Conservation (phyloP, 2,329 filamentous ascomycete species). For the Ploettnerulaceae sp. region DNA sequence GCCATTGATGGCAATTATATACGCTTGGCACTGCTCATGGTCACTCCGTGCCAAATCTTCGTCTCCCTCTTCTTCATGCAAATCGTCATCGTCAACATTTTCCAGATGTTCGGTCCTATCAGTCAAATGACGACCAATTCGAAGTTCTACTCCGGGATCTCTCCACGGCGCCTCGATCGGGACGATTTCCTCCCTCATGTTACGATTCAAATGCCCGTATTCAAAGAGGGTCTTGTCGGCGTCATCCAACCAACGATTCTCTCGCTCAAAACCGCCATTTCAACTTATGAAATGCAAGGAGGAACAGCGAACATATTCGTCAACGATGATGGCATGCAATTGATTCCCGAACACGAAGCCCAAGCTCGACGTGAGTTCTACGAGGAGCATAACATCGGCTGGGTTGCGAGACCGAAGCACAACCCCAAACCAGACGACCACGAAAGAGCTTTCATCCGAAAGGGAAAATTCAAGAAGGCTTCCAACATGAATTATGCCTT, state of each 20-base stretch:
- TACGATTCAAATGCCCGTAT: conserved; percentile 47
- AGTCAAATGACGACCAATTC: conserved; percentile 42
- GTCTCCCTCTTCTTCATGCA: conserved; percentile 48
- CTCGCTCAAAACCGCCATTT: conserved; percentile 52
- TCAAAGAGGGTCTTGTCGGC: conserved; percentile 44
- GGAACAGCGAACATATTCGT: conserved; percentile 63
- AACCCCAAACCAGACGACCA: conserved; percentile 49
- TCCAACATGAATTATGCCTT: conserved; percentile 70
- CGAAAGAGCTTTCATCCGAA: conserved; percentile 43
- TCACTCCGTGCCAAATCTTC: conserved; percentile 53
- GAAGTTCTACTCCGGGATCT: conserved; percentile 34
- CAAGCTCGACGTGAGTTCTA: conserved; percentile 50
- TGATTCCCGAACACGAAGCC: conserved; percentile 47
- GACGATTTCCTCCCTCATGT: conserved; percentile 42
- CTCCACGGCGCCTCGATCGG: conserved; percentile 38
- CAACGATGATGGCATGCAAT: conserved; percentile 65
- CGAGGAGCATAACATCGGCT: conserved; percentile 53
- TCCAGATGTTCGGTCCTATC: conserved; percentile 48
- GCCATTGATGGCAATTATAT: conserved; percentile 48
- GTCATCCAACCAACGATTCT: conserved; percentile 52
- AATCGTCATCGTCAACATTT: conserved; percentile 45
- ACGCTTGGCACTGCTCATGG: conserved; percentile 49
- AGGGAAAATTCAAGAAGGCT: conserved; percentile 67
- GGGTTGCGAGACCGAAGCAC: conserved; percentile 48
- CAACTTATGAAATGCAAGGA: conserved; percentile 56